Evolutionary conservation across 306 rosid species (phyloP).

Genomic region (Elaeagnus macrophylla): DNA sequence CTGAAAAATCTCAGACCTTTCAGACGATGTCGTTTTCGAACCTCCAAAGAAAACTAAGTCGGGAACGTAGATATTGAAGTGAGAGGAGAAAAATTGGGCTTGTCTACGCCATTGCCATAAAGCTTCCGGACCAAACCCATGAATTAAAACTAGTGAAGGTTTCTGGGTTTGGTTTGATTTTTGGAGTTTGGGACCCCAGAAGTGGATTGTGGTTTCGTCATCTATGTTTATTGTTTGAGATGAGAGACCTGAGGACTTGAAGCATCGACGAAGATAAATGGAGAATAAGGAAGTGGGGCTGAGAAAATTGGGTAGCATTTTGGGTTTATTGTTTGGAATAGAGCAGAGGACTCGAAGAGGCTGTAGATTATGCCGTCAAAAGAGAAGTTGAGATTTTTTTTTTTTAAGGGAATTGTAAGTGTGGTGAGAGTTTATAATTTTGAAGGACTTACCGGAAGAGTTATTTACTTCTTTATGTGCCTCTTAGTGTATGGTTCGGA

Average conservation of each 20-base stretch:
- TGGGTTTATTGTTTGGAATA: background rate
- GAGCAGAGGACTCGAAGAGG: background rate
- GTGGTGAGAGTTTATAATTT: background rate
- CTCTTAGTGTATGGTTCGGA: too few species aligned
- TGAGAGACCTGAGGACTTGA: slow-evolving; percentile 51
- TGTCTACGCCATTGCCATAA: slow-evolving; percentile 86
- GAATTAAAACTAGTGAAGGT: slow-evolving; percentile 49
- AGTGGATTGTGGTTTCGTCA: slow-evolving; percentile 47
- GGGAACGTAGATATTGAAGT: slow-evolving; percentile 66
- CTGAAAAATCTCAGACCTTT: slow-evolving; percentile 62
- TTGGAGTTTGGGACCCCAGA: slow-evolving; percentile 50
- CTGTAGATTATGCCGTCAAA: background rate
- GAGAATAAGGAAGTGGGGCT: slow-evolving; percentile 42
- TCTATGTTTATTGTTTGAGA: slow-evolving; percentile 35
- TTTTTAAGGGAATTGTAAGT: too few species aligned
- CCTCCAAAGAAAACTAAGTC: slow-evolving; percentile 75
- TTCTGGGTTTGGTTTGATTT: slow-evolving; percentile 13
- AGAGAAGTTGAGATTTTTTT: background rate
- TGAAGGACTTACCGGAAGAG: background rate
- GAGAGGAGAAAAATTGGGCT: slow-evolving; percentile 47
- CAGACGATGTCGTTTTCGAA: slow-evolving; percentile 42
- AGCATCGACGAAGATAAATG: slow-evolving; percentile 65
- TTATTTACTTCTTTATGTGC: too few species aligned
- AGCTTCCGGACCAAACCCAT: slow-evolving; percentile 77
- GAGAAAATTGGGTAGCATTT: slow-evolving; percentile 52